These are phyloP conservation scores for Xylaria sp. DNA, from an alignment of 2,329 filamentous ascomycete genomes.

Conservation along the genomic window DNA sequence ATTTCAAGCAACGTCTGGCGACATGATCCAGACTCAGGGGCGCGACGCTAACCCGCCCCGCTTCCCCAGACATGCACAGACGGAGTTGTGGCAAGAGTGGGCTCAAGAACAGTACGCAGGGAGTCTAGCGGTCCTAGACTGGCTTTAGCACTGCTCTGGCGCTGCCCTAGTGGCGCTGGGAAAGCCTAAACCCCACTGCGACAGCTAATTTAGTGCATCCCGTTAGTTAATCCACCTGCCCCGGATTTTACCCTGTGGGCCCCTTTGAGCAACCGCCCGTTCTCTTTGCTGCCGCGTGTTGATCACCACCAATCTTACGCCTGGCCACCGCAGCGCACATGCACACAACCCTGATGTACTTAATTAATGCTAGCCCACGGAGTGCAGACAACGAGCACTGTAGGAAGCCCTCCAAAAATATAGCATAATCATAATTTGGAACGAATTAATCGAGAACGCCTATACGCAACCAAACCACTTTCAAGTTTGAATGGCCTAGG, in stretches of 20 bases:
- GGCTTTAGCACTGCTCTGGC: neutral
- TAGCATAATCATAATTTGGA: no score
- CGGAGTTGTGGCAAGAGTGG: slow-evolving; percentile 15
- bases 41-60: slow-evolving; percentile 17
- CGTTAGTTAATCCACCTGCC: slow-evolving; percentile 20
- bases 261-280: neutral
- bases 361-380: neutral
- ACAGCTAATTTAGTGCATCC: slow-evolving; percentile 8
- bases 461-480: no score
- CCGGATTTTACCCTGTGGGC: slow-evolving; percentile 22
- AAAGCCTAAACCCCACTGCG: slow-evolving; percentile 9
- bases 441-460: no score
- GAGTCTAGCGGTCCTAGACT: neutral
- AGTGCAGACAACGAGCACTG: no score
- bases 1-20: neutral
- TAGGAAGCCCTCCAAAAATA: no score
- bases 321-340: neutral
- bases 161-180: neutral
- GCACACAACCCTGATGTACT: neutral
- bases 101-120: neutral
- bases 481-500: no score
- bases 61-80: slow-evolving; percentile 27
- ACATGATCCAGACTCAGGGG: slow-evolving; percentile 16
- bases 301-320: no score
- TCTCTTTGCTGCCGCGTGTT: neutral